Evolutionary conservation across 2,329 filamentous ascomycete genomes (phyloP).

Genomic region (Ophiosphaerella korrae): DNA sequence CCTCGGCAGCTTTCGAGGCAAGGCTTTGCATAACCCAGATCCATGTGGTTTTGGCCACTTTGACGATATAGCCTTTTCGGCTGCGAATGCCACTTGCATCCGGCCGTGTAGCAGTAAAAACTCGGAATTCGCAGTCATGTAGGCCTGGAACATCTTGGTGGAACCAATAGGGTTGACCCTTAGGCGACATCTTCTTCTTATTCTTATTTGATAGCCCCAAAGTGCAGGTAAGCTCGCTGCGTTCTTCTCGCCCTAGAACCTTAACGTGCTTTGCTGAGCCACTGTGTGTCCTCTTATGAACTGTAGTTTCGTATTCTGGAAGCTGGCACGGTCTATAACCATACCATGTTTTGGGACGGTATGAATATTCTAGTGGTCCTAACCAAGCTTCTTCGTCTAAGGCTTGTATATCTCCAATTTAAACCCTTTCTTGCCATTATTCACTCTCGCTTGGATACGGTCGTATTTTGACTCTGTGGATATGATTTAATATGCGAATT

Average conservation of each 20-base stretch:
- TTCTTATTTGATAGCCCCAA: background rate
- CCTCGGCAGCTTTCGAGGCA: background rate
- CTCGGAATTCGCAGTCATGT: background rate
- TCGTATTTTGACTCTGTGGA: too few relatives aligned
- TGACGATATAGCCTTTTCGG: background rate
- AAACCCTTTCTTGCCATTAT: too few relatives aligned
- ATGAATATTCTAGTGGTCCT: too few relatives aligned
- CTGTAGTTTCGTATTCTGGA: too few relatives aligned
- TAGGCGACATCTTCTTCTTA: background rate
- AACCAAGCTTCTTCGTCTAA: too few relatives aligned
- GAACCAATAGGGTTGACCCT: background rate
- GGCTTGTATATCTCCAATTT: too few relatives aligned
- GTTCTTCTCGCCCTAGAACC: background rate
- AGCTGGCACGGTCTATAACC: too few relatives aligned
- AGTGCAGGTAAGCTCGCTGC: background rate
- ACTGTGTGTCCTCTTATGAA: too few relatives aligned
- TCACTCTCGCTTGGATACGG: too few relatives aligned
- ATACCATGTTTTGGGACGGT: too few relatives aligned
- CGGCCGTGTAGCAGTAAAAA: background rate
- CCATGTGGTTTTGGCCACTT: background rate
- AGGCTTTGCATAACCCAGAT: background rate
- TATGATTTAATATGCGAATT: too few relatives aligned
- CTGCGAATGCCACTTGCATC: background rate
- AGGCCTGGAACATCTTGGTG: background rate
- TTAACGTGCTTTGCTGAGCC: too few relatives aligned